Conservation (phyloP, 345 rosid species). For the Rhizophora apiculata region DNA sequence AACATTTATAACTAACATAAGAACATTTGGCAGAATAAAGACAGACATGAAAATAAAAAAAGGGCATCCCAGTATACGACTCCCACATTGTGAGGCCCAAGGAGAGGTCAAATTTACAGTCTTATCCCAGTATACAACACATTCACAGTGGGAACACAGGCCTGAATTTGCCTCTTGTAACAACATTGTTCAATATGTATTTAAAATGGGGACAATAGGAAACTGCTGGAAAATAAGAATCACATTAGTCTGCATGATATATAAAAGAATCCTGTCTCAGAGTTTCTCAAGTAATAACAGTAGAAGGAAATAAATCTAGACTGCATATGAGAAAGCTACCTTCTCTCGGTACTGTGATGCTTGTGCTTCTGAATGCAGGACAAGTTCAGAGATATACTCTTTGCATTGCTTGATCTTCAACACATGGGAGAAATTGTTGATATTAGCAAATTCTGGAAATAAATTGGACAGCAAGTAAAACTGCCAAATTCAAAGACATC, state of each 20-base stretch:
- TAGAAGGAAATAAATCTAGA: background rate
- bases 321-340: conserved; percentile 39
- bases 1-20: conserved; percentile 1
- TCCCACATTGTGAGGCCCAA: too few species aligned
- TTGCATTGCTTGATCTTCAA: conserved; percentile 67
- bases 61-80: too few species aligned
- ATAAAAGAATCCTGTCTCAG: background rate
- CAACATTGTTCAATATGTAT: background rate
- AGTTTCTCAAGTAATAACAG: background rate
- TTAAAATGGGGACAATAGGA: background rate
- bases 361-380: conserved; percentile 91
- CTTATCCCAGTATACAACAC: background rate
- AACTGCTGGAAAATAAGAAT: conserved; percentile 3
- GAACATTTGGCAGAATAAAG: conserved; percentile 4
- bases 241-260: background rate
- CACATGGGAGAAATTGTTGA: conserved; percentile 19
- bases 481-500: conserved; percentile 2
- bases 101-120: too few species aligned
- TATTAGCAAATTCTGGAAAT: conserved; percentile 1
- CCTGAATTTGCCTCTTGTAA: background rate
- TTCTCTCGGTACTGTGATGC: conserved; percentile 77
- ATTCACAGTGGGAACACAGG: background rate
- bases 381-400: conserved; percentile 72
- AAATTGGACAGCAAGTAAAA: background rate
- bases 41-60: background rate